These are phyloP conservation scores for Aethionema arabicum DNA, from an alignment of 345 rosid genomes.

Conservation along the genomic window DNA sequence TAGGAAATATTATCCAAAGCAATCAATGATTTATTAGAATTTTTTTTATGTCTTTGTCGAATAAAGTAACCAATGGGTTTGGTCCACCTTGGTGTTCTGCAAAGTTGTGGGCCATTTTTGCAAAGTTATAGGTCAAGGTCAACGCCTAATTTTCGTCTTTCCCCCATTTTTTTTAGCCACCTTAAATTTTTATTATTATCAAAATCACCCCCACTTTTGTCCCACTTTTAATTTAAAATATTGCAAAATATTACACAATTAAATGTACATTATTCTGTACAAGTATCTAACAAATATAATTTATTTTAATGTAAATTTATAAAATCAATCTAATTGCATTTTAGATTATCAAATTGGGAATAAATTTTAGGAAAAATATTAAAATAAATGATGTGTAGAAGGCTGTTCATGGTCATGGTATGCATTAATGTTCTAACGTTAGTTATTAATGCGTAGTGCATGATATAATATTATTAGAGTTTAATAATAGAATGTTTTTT, in stretches of 20 bases:
- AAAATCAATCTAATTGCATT: background rate
- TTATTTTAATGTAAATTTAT: background rate
- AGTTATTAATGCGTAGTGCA: constrained; percentile 25
- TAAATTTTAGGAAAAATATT: background rate
- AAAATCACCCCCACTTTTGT: constrained; percentile 8
- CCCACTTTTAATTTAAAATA: background rate
- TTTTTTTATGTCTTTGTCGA: background rate
- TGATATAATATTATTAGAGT: background rate
- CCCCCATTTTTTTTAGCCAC: background rate
- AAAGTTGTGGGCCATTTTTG: background rate
- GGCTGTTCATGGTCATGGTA: constrained; percentile 27
- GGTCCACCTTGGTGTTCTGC: constrained; percentile 26
- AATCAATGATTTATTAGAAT: background rate
- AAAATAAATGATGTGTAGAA: constrained; percentile 14
- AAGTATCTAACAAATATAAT: constrained; percentile 1
- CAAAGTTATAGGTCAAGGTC: constrained; percentile 19
- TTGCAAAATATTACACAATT: background rate
- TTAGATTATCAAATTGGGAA: background rate
- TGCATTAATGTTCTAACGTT: constrained; percentile 33
- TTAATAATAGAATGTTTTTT: constrained; percentile 22
- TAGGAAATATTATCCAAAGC: background rate
- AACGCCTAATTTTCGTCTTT: constrained; percentile 12
- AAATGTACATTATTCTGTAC: too few species aligned
- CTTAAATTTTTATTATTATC: background rate
- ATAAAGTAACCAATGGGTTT: constrained; percentile 14